phyloP scores from a whole-genome alignment of 192 early-diverging fungal species.

The Ambispora gerdemannii region DNA sequence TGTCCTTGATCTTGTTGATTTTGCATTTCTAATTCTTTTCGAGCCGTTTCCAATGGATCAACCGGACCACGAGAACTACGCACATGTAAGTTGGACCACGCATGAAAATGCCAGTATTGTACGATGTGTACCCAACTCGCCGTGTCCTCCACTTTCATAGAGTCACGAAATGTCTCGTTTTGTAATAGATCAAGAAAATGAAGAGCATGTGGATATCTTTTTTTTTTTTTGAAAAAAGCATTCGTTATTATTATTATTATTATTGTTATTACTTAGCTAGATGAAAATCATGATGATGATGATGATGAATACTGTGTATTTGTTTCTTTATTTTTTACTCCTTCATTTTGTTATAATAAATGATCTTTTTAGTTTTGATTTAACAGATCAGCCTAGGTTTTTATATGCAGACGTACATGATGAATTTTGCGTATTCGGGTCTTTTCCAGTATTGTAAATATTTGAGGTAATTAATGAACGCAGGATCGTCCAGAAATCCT shows the following conservation, averaged over 20 bases:
- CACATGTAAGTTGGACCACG: not conserved
- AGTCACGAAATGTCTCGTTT: conserved; percentile 73
- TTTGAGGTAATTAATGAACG: conserved; percentile 85
- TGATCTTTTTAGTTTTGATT: too few relatives aligned
- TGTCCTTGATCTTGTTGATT: not conserved
- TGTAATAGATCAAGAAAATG: conserved; percentile 85
- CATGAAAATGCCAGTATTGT: conserved; percentile 74
- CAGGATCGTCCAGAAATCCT: conserved; percentile 76
- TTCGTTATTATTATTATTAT: too few relatives aligned
- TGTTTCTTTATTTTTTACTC: too few relatives aligned
- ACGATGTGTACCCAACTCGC: conserved; percentile 71
- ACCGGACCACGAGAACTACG: not conserved
- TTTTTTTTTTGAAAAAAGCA: too few relatives aligned
- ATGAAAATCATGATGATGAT: too few relatives aligned
- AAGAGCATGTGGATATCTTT: conserved; percentile 85
- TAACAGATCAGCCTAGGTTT: too few relatives aligned
- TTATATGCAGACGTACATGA: conserved; percentile 73
- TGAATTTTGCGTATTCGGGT: conserved; percentile 87
- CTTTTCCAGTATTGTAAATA: conserved; percentile 89
- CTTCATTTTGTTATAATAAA: too few relatives aligned
- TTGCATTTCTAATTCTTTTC: not conserved
- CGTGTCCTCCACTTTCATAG: conserved; percentile 67
- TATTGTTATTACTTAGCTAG: too few relatives aligned
- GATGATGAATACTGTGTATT: too few relatives aligned
- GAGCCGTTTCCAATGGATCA: not conserved